phyloP scores from a whole-genome alignment of 148 eudicot genomes.

The Rhododendron williamsianum region DNA sequence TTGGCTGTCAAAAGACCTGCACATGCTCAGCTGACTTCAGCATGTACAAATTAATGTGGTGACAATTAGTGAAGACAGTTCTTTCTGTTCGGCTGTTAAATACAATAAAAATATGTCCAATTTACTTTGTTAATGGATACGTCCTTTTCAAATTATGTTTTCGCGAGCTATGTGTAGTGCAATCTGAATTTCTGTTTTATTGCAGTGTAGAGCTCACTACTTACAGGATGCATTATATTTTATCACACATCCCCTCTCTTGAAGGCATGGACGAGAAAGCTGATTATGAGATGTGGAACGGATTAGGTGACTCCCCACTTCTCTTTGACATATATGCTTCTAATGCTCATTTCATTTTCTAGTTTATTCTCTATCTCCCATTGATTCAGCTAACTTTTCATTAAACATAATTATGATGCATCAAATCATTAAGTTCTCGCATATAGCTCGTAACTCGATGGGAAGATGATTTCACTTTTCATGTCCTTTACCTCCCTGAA shows the following conservation, averaged over 20 bases:
- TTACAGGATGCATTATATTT: constrained; percentile 48
- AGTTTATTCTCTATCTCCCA: background rate
- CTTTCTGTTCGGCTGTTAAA: background rate
- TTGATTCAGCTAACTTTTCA: background rate
- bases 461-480: background rate
- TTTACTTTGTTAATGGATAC: background rate
- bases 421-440: background rate
- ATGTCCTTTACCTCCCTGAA: background rate
- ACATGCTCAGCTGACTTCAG: background rate
- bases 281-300: constrained; percentile 61
- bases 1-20: background rate
- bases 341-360: background rate
- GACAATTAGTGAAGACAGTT: background rate
- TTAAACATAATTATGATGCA: background rate
- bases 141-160: background rate
- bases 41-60: background rate
- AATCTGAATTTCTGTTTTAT: constrained; percentile 10
- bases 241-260: constrained; percentile 60
- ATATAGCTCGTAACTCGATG: background rate
- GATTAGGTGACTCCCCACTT: constrained; percentile 38
- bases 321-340: background rate
- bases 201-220: constrained; percentile 58
- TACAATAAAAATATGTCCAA: background rate
- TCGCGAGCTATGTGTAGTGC: background rate
- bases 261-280: constrained; percentile 35